A percentile compares a stretch with the other conserved stretches of the same genome.
phyloP scores from a whole-genome alignment of 257 asterid genomes.

The Datura wrightii region DNA sequence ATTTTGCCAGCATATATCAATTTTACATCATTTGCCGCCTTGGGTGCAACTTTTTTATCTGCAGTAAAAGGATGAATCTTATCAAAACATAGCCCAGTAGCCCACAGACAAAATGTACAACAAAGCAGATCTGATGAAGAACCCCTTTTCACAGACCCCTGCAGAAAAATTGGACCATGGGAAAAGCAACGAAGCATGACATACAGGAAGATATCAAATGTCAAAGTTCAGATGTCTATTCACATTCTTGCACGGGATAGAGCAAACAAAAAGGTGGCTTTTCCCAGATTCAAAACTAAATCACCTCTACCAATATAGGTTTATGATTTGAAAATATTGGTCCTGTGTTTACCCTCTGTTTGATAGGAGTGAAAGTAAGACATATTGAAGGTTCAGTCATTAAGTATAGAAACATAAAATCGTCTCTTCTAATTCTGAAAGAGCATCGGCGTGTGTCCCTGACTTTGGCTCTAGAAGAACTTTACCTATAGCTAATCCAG shows the following conservation, averaged over 20 bases:
- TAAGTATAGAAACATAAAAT: neutral
- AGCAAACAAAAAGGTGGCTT: neutral
- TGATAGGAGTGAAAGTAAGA: neutral
- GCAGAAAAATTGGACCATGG: neutral
- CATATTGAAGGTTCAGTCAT: neutral
- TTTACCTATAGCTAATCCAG: neutral
- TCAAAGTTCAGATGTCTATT: neutral
- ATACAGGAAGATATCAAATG: slow-evolving; percentile 12
- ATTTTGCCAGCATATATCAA: slow-evolving; percentile 84
- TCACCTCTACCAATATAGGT: slow-evolving; percentile 17
- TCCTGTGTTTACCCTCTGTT: neutral
- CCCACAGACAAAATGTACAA: neutral
- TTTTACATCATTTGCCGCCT: slow-evolving; percentile 80
- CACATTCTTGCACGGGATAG: neutral
- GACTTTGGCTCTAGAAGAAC: slow-evolving; percentile 10
- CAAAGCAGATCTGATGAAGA: neutral
- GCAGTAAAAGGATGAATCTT: slow-evolving; percentile 34
- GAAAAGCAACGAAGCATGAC: neutral
- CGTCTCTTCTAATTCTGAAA: slow-evolving; percentile 18
- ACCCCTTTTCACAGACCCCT: neutral
- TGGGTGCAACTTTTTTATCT: slow-evolving; percentile 84
- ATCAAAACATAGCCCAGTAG: slow-evolving; percentile 24
- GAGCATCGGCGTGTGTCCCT: neutral
- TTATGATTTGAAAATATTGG: neutral
- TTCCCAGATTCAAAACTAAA: slow-evolving; percentile 16